phyloP scores from a whole-genome alignment of 2,329 filamentous ascomycete genomes.

The Diaporthe longicolla region DNA sequence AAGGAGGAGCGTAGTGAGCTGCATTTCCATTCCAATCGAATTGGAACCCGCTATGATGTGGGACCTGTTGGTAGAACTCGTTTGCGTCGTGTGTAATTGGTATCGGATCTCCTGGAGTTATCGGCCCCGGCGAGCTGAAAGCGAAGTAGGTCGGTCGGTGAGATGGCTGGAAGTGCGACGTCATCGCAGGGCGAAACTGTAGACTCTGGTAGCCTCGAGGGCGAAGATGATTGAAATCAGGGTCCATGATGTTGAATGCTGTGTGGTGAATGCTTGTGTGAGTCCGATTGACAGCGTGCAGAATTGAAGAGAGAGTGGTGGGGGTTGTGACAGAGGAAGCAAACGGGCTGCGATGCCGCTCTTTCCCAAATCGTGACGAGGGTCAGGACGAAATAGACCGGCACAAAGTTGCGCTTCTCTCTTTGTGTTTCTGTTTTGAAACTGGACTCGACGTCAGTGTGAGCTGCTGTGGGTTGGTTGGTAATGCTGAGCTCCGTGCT shows the following conservation, averaged over 20 bases:
- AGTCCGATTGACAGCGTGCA: not conserved
- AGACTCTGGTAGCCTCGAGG: not conserved
- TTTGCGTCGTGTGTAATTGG: not conserved
- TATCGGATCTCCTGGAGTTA: not conserved
- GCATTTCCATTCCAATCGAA: not conserved
- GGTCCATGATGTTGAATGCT: not conserved
- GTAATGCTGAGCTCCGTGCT: not conserved
- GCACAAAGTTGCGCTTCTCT: not conserved
- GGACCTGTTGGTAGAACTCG: not conserved
- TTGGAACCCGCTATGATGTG: not conserved
- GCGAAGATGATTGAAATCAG: not conserved
- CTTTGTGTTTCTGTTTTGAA: conserved; percentile 9
- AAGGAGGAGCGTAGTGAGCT: not conserved
- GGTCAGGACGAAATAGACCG: not conserved
- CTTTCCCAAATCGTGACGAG: not conserved
- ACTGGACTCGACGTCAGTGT: conserved; percentile 9
- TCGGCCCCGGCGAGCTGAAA: not conserved
- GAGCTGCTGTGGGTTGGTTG: not conserved
- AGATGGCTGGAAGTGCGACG: not conserved
- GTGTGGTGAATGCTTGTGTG: not conserved
- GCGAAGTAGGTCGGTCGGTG: not conserved
- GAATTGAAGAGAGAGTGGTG: not conserved
- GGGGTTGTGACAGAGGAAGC: not conserved
- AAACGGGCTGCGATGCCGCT: not conserved
- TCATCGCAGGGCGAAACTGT: not conserved